Evolutionary conservation across 345 rosid genomes (phyloP).

Genomic region (Stellera chamaejasme): DNA sequence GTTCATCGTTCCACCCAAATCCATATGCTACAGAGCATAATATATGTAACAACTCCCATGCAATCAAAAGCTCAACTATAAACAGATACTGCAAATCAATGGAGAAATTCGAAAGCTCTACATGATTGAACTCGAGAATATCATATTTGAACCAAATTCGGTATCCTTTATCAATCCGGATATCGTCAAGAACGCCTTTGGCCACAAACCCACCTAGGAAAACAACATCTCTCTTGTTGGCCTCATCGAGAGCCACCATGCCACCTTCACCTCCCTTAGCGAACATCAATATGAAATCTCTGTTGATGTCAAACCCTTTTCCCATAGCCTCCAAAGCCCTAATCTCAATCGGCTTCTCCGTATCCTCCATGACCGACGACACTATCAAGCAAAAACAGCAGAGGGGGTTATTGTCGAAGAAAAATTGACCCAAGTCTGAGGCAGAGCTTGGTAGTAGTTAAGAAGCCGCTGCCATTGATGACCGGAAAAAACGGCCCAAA

Average conservation of each 20-base stretch:
- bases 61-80: neutral
- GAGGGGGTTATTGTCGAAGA: too few species aligned
- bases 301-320: slow-evolving; percentile 46
- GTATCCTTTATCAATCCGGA: slow-evolving; percentile 59
- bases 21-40: neutral
- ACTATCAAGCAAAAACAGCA: too few species aligned
- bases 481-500: neutral
- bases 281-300: slow-evolving; percentile 49
- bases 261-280: slow-evolving; percentile 28
- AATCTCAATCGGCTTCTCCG: slow-evolving; percentile 26
- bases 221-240: slow-evolving; percentile 31
- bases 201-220: slow-evolving; percentile 33
- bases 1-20: too few species aligned
- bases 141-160: slow-evolving; percentile 58
- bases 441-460: too few species aligned
- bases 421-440: too few species aligned
- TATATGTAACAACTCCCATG: neutral
- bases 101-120: neutral
- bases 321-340: slow-evolving; percentile 44
- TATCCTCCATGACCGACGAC: slow-evolving; percentile 8
- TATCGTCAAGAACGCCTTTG: slow-evolving; percentile 41
- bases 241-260: slow-evolving; percentile 36
- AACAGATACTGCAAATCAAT: neutral
- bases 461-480: neutral
- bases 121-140: slow-evolving; percentile 66